Evolutionary conservation across 2,329 filamentous ascomycete genomes (phyloP).

Genomic region (Leptographium galeiforme): DNA sequence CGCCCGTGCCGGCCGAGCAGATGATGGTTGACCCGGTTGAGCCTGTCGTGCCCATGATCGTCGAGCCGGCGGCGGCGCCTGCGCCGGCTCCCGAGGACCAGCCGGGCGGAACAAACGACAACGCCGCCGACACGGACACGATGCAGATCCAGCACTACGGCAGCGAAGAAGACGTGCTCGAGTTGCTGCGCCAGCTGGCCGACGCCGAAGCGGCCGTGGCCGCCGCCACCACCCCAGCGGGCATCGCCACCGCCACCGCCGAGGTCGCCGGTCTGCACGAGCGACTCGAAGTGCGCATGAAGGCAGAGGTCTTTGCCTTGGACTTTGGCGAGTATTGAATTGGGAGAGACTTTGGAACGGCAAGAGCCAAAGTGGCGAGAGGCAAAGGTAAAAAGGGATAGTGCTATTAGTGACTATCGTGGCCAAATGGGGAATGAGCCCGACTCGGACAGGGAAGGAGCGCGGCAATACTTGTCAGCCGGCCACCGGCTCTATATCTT

Average conservation of each 20-base stretch:
- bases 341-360: no score
- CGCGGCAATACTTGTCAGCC: no score
- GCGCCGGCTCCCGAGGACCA: neutral
- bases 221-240: neutral
- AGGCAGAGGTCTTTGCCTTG: constrained; percentile 6
- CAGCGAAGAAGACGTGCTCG: constrained; percentile 4
- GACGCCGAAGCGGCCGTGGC: neutral
- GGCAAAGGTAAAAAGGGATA: no score
- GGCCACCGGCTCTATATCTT: no score
- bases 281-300: neutral
- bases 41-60: no score
- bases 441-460: no score
- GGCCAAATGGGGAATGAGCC: no score
- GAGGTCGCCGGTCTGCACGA: neutral
- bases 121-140: neutral
- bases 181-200: constrained; percentile 1
- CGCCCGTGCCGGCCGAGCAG: no score
- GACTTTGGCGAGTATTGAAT: neutral
- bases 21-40: no score
- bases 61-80: no score
- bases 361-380: no score
- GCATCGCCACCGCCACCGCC: neutral
- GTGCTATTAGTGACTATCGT: no score
- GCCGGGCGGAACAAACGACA: neutral
- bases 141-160: constrained; percentile 4